Evolutionary conservation across 306 rosid genomes (phyloP).

Genomic region (Macrotyloma uniflorum): DNA sequence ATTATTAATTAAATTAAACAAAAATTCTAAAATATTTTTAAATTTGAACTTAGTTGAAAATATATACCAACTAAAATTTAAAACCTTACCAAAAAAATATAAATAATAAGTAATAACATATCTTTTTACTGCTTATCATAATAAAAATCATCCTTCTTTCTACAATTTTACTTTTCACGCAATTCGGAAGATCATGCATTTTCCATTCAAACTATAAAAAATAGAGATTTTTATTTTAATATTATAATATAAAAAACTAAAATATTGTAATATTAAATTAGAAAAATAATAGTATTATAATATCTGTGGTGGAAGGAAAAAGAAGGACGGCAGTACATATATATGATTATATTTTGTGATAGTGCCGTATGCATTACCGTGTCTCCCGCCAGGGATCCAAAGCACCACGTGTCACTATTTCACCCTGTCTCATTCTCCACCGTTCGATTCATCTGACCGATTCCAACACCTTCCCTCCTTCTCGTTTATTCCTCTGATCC

Average conservation of each 20-base stretch:
- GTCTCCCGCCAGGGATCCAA: constrained; percentile 51
- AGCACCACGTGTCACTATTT: constrained; percentile 37
- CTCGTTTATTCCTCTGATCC: background rate
- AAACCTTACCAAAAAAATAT: too few relatives aligned
- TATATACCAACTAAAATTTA: too few relatives aligned
- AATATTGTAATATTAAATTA: background rate
- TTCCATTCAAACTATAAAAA: too few relatives aligned
- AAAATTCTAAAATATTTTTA: too few relatives aligned
- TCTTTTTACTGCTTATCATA: too few relatives aligned
- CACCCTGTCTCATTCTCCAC: background rate
- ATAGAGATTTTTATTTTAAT: too few relatives aligned
- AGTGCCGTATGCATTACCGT: constrained; percentile 26
- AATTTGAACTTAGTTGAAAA: too few relatives aligned
- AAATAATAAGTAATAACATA: too few relatives aligned
- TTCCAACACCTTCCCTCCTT: background rate
- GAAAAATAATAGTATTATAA: background rate
- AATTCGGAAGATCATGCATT: too few relatives aligned
- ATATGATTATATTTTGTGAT: constrained; percentile 1
- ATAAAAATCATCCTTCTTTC: too few relatives aligned
- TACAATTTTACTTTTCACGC: too few relatives aligned
- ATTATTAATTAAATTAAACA: too few relatives aligned
- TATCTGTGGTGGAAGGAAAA: constrained; percentile 19
- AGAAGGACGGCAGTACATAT: constrained; percentile 22
- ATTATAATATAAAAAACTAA: background rate
- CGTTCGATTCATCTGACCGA: constrained; percentile 38